Percentiles rank a stretch among this genome's conserved stretches.
Evolutionary conservation across 106 monocot species (phyloP).

Genomic region (Acorus gramineus): DNA sequence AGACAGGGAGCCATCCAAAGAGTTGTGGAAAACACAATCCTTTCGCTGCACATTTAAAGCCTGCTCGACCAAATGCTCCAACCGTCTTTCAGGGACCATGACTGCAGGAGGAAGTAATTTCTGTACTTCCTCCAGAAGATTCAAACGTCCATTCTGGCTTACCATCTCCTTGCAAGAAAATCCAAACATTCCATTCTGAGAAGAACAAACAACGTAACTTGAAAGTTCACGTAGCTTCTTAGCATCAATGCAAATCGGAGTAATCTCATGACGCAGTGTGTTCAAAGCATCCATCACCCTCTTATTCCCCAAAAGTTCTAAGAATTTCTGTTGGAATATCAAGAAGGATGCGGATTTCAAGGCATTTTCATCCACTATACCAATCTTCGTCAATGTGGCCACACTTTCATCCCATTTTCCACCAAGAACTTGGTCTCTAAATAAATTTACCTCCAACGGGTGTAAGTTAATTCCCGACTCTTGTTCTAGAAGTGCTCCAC

Average conservation of each 20-base stretch:
- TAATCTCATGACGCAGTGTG: constrained; percentile 27
- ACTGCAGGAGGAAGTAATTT: constrained; percentile 22
- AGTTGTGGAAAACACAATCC: constrained; percentile 23
- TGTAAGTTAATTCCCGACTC: constrained; percentile 32
- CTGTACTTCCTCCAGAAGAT: constrained; percentile 26
- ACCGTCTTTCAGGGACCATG: constrained; percentile 29
- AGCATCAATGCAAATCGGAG: constrained; percentile 21
- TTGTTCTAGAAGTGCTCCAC: constrained; percentile 29
- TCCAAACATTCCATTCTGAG: constrained; percentile 3
- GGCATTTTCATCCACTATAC: constrained; percentile 12
- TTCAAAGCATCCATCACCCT: constrained; percentile 29
- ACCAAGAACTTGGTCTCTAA: constrained; percentile 29
- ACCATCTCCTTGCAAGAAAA: constrained; percentile 2
- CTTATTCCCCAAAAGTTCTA: constrained; percentile 20
- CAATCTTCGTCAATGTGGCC: constrained; percentile 20
- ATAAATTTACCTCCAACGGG: constrained; percentile 12
- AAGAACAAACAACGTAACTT: constrained; percentile 18
- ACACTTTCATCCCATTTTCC: constrained; percentile 30
- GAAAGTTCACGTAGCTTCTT: constrained; percentile 21
- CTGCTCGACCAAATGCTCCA: constrained; percentile 38
- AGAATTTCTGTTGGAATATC: constrained; percentile 34
- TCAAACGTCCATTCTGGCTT: constrained; percentile 7
- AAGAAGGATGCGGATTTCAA: constrained; percentile 28
- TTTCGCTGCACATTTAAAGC: constrained; percentile 24
- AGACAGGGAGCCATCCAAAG: constrained; percentile 19